Evolutionary conservation across 1,284 basidiomycete species (phyloP).

Genomic region (Papiliotrema flavescens): DNA sequence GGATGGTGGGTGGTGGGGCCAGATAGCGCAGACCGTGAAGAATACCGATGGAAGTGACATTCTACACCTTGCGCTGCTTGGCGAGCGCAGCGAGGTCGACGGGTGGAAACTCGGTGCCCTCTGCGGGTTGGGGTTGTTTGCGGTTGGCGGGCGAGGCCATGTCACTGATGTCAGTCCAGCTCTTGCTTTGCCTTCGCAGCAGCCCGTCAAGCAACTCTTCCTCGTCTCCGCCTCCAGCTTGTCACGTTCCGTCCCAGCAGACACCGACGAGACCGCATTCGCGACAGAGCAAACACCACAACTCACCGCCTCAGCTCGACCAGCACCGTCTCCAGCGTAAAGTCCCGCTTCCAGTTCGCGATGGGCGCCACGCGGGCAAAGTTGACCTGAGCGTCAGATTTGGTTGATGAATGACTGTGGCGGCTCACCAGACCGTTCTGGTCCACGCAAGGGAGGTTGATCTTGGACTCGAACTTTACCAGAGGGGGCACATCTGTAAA

Average conservation of each 20-base stretch:
- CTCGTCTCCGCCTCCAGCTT: too few relatives aligned
- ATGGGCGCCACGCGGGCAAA: slow-evolving; percentile 65
- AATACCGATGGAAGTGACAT: too few relatives aligned
- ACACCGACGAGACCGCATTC: too few relatives aligned
- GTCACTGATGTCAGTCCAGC: slow-evolving; percentile 59
- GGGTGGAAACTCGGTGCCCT: slow-evolving; percentile 61
- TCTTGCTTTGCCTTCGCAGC: not conserved
- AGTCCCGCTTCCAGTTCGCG: slow-evolving; percentile 66
- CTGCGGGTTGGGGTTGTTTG: slow-evolving; percentile 90
- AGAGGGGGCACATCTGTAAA: slow-evolving; percentile 41
- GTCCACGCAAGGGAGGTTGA: slow-evolving; percentile 93
- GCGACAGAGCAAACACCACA: not conserved
- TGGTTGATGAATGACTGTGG: not conserved
- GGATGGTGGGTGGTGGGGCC: too few relatives aligned
- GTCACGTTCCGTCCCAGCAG: too few relatives aligned
- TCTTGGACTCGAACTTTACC: slow-evolving; percentile 71
- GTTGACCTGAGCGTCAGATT: slow-evolving; percentile 57
- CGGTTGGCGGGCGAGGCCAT: slow-evolving; percentile 89
- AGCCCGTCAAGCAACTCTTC: too few relatives aligned
- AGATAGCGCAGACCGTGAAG: too few relatives aligned
- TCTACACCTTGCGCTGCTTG: slow-evolving; percentile 32
- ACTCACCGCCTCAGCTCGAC: slow-evolving; percentile 83
- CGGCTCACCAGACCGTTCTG: slow-evolving; percentile 56
- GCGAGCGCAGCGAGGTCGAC: slow-evolving; percentile 40
- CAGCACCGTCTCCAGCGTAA: slow-evolving; percentile 80